Evolutionary conservation across 192 early-diverging fungal genomes (phyloP).

Genomic region (Coemansia sp.): DNA sequence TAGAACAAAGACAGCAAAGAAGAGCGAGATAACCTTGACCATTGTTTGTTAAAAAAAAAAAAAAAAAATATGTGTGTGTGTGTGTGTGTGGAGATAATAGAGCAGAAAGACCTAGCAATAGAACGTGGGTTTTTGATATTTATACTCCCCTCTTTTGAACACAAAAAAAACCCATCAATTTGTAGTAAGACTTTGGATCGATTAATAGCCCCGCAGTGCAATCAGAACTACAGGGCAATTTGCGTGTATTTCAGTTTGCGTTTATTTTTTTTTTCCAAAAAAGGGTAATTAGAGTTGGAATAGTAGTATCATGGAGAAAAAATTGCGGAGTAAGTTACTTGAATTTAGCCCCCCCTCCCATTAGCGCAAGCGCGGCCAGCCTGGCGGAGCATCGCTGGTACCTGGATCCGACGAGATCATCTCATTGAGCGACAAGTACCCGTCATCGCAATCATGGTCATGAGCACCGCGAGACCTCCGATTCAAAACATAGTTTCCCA

Average conservation of each 20-base stretch:
- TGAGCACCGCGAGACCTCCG: slow-evolving; percentile 7
- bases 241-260: not conserved
- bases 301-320: not conserved
- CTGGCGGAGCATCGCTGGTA: slow-evolving; percentile 27
- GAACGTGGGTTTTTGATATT: not conserved
- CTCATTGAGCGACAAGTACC: slow-evolving; percentile 43
- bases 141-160: not conserved
- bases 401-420: slow-evolving; percentile 41
- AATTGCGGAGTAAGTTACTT: not conserved
- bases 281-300: not conserved
- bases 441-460: slow-evolving; percentile 33
- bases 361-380: slow-evolving; percentile 31
- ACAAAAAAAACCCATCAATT: not conserved
- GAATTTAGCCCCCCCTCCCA: not conserved
- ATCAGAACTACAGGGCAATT: not conserved
- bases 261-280: not conserved
- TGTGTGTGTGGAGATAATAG: not conserved
- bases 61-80: not conserved
- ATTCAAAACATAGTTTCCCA: slow-evolving; percentile 30
- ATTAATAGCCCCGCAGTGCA: not conserved
- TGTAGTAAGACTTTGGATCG: not conserved
- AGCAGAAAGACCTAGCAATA: not conserved
- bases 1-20: not conserved
- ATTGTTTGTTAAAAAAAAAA: not conserved
- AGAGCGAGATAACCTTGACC: not conserved